phyloP scores from a whole-genome alignment of 2,329 filamentous ascomycete genomes.

The Botrytis aclada region DNA sequence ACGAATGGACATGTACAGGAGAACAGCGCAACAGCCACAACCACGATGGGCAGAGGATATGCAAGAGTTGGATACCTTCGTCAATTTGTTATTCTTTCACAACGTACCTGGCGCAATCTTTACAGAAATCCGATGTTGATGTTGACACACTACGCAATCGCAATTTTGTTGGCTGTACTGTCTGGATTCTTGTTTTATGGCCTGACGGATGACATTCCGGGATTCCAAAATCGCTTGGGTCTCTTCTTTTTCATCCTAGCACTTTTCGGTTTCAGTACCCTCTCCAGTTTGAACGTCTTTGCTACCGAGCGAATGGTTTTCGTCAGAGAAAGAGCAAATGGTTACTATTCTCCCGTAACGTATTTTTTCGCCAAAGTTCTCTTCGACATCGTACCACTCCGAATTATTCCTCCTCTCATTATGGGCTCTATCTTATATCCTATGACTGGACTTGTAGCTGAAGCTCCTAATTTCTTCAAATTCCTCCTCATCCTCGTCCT shows the following conservation, averaged over 20 bases:
- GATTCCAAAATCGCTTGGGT: slow-evolving; percentile 95
- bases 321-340: slow-evolving; percentile 89
- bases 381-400: slow-evolving; percentile 95
- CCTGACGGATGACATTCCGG: slow-evolving; percentile 89
- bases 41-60: slow-evolving; percentile 74
- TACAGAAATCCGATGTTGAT: slow-evolving; percentile 98
- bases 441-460: slow-evolving; percentile 89
- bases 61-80: slow-evolving; percentile 72
- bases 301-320: slow-evolving; percentile 87
- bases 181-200: slow-evolving; percentile 96
- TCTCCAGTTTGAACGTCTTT: slow-evolving; percentile 92
- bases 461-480: slow-evolving; percentile 79
- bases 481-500: slow-evolving; percentile 90
- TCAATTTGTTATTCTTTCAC: slow-evolving; percentile 87
- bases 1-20: slow-evolving; percentile 52
- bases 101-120: slow-evolving; percentile 92
- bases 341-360: slow-evolving; percentile 89
- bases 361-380: slow-evolving; percentile 96
- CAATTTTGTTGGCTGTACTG: slow-evolving; percentile 89
- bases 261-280: slow-evolving; percentile 92
- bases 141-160: slow-evolving; percentile 97
- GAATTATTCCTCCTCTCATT: slow-evolving; percentile 88
- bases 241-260: slow-evolving; percentile 97
- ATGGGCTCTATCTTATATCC: slow-evolving; percentile 96
- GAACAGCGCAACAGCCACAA: slow-evolving; percentile 44